These are phyloP conservation scores for Paecilomyces sp. DNA, from an alignment of 2,329 filamentous ascomycete species.

Conservation along the genomic window DNA sequence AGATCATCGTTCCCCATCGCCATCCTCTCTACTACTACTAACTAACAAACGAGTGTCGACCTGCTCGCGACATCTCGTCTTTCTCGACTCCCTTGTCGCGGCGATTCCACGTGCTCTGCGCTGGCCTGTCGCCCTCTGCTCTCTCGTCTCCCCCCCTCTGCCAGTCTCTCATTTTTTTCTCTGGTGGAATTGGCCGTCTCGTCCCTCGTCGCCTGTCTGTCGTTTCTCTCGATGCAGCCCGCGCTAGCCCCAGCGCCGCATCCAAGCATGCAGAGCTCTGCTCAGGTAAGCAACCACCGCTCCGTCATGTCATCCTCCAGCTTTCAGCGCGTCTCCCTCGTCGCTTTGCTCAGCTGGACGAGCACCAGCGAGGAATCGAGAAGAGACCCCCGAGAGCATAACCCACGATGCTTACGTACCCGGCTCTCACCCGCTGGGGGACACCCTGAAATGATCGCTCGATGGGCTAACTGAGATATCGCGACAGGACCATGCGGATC, in stretches of 20 bases:
- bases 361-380: neutral
- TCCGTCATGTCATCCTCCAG: constrained; percentile 32
- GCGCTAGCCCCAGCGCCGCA: constrained; percentile 43
- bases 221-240: constrained; percentile 34
- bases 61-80: neutral
- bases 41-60: neutral
- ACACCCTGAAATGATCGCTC: neutral
- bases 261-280: constrained; percentile 41
- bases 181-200: constrained; percentile 10
- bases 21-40: neutral
- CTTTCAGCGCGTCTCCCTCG: constrained; percentile 6
- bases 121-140: neutral
- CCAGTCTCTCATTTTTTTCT: neutral
- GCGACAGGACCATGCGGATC: constrained; percentile 36
- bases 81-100: constrained; percentile 4
- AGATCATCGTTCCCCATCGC: constrained; percentile 10
- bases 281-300: constrained; percentile 47
- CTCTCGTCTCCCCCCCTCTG: constrained; percentile 1
- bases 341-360: neutral
- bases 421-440: neutral
- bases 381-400: neutral
- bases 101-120: constrained; percentile 3
- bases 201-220: constrained; percentile 5
- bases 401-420: constrained; percentile 3
- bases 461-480: constrained; percentile 7